These are phyloP conservation scores for Mentha longifolia DNA, from an alignment of 257 asterid species.

Conservation along the genomic window DNA sequence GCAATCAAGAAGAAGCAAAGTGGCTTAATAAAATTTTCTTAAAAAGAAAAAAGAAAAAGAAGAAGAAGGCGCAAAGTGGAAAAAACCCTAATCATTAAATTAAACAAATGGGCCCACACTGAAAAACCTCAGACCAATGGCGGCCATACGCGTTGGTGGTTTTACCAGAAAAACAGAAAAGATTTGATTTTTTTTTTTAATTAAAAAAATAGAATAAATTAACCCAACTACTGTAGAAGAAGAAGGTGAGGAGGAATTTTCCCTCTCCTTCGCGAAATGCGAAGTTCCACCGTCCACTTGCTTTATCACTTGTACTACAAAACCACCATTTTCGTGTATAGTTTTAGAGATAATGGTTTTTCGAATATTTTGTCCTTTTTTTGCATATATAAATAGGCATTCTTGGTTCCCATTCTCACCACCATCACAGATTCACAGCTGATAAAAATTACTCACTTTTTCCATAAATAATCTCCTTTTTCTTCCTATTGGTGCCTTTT, in stretches of 20 bases:
- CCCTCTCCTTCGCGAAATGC: constrained; percentile 14
- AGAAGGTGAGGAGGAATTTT: constrained; percentile 27
- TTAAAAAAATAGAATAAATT: background rate
- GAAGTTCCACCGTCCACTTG: constrained; percentile 33
- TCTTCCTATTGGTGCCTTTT: constrained; percentile 23
- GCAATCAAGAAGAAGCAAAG: background rate
- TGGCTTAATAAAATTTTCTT: constrained; percentile 1
- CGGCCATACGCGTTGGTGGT: constrained; percentile 31
- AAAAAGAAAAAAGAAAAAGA: no score
- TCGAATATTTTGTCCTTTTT: background rate
- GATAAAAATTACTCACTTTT: background rate
- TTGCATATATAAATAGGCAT: constrained; percentile 15
- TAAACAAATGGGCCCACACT: constrained; percentile 33
- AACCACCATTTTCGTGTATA: constrained; percentile 24
- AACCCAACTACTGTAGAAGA: background rate
- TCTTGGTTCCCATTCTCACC: constrained; percentile 31
- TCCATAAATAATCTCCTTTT: background rate
- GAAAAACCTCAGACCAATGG: background rate
- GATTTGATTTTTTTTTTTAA: background rate
- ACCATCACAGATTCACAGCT: constrained; percentile 33
- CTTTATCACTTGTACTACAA: constrained; percentile 26
- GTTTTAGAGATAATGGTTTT: constrained; percentile 34
- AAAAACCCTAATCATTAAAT: background rate
- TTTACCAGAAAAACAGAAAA: constrained; percentile 15
- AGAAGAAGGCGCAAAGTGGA: constrained; percentile 15